phyloP scores from a whole-genome alignment of 2,329 filamentous ascomycete genomes.

The Xylaria sp. region DNA sequence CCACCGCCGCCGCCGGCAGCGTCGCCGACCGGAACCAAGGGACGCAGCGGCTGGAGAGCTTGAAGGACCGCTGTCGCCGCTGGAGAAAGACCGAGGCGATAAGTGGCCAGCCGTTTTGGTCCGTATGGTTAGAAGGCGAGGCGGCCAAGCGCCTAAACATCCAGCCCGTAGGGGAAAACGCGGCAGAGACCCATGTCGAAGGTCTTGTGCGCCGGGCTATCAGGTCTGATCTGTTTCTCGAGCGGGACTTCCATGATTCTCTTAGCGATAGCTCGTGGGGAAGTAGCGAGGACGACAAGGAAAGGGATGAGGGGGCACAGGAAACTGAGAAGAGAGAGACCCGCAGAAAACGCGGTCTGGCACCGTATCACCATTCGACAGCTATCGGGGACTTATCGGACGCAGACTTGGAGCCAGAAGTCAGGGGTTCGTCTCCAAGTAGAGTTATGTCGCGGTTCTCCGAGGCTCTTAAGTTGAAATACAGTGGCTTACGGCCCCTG shows the following conservation, averaged over 20 bases:
- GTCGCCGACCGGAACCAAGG: not conserved
- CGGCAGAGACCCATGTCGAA: not conserved
- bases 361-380: not conserved
- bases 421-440: not conserved
- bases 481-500: conserved; percentile 38
- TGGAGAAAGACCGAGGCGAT: conserved; percentile 40
- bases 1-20: conserved; percentile 1
- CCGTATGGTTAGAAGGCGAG: not conserved
- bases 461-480: conserved; percentile 22
- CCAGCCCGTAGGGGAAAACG: conserved; percentile 14
- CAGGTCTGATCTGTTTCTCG: not conserved
- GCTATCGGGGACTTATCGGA: not conserved
- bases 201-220: not conserved
- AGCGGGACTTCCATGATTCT: not conserved
- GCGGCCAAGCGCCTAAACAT: conserved; percentile 1
- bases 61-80: conserved; percentile 39
- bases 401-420: not conserved
- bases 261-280: conserved; percentile 10
- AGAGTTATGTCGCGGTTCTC: conserved; percentile 17
- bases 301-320: conserved; percentile 13
- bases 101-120: conserved; percentile 26
- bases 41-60: conserved; percentile 23
- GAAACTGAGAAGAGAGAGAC: not conserved
- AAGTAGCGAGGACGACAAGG: conserved; percentile 1
- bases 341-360: conserved; percentile 2